phyloP scores from a whole-genome alignment of 2,329 filamentous ascomycete species.

The Neofusicoccum laricinum region DNA sequence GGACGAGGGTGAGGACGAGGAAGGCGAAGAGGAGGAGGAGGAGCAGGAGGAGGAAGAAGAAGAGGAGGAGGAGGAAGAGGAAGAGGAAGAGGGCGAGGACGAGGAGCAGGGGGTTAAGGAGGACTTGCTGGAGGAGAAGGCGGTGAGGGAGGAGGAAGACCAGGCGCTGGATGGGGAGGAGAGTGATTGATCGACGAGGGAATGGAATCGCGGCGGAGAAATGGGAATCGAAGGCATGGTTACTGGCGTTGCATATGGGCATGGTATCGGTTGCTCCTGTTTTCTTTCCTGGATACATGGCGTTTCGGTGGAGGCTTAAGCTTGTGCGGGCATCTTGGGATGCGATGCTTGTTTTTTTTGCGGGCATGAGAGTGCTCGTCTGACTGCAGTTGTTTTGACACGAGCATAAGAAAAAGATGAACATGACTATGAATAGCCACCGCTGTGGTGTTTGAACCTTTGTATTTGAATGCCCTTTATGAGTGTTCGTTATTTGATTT shows the following conservation, averaged over 20 bases:
- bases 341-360: not conserved
- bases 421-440: not conserved
- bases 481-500: not conserved
- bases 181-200: constrained; percentile 29
- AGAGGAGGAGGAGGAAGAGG: constrained; percentile 50
- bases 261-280: not conserved
- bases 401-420: not conserved
- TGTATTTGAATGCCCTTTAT: not conserved
- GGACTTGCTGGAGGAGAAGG: constrained; percentile 46
- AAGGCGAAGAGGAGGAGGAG: constrained; percentile 45
- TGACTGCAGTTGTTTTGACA: not conserved
- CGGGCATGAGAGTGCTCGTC: not conserved
- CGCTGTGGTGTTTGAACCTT: not conserved
- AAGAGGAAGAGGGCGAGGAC: constrained; percentile 53
- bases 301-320: not conserved
- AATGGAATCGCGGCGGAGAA: too few relatives aligned
- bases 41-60: constrained; percentile 46
- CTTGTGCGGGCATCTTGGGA: not conserved
- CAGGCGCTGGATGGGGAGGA: constrained; percentile 57
- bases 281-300: not conserved
- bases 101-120: constrained; percentile 56
- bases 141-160: constrained; percentile 42
- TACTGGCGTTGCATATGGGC: not conserved
- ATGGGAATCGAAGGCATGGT: not conserved
- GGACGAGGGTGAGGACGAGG: constrained; percentile 40